Base-by-base conservation (phyloP, 2,329 filamentous ascomycete genomes). In the Ilyonectria sp. region DNA sequence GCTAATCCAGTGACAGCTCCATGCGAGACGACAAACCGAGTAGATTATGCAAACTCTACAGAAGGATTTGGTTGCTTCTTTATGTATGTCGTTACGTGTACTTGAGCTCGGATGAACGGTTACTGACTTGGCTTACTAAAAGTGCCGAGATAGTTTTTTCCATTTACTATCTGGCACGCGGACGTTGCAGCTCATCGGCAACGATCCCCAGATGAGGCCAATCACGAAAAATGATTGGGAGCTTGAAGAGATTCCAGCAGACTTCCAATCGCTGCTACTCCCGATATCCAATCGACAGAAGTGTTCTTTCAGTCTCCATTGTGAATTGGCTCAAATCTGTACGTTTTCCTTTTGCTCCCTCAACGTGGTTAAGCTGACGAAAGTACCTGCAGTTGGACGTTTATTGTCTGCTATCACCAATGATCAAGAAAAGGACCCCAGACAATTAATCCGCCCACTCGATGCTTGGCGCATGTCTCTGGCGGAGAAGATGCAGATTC, bases 1-100 rank as follows among this genome's bases (percentile, higher is more conserved):
- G 6, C 6, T n/a, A 33, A 63, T 6, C 60, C 9, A 0, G 1
- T 0, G 1, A 11, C 6, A 73, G 69, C 0, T 65, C 44, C 2
- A 21, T 37, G 33, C 49, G 61, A 0, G 37, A 63, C 6, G 65
- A 69, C 26, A 23, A 2, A 4, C 58, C 52, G 10, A 23, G 31
- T 13, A 54, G 7, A 29, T 29, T 37, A 6, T 33, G 52, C 1
- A 71, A 59, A 0, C 2, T 74, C 3, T 69, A 71, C 4, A 29
- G 65, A 2, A 46, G 69, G 2, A 74, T 74, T 0, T 74, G 71
- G 71, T 74, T 65, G 71, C 31, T 53, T 52, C 35, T 74, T 0
- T 64, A 74, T 37, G 71, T 74, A 19, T 37, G 71, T 43, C 17
- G 0, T 4, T 1, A 8, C 0, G n/a, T n/a, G n/a, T 21, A n/a